Evolutionary conservation across 352 stramenopile species (phyloP).

Genomic region (Phytophthora pistaciae): DNA sequence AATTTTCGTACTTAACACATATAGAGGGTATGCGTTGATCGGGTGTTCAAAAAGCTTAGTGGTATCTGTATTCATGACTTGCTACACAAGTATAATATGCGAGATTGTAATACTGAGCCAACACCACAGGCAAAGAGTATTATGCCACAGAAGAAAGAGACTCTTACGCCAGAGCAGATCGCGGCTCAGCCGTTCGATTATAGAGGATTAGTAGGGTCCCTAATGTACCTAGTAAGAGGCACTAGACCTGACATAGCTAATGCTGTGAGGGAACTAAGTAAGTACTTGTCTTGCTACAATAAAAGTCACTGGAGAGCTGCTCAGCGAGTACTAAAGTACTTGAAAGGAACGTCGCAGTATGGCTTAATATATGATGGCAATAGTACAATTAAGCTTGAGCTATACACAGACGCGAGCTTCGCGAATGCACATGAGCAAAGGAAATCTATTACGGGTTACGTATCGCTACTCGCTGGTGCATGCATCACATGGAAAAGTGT

Average conservation of each 20-base stretch:
- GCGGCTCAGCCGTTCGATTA: conserved; percentile 14
- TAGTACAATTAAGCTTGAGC: not conserved
- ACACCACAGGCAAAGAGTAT: conserved; percentile 17
- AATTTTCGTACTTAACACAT: no score
- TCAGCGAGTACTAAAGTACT: no score
- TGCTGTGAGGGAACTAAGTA: conserved; percentile 16
- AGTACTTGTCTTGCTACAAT: conserved; percentile 24
- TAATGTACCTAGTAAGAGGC: conserved; percentile 17
- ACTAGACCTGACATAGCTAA: conserved; percentile 17
- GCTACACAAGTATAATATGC: conserved; percentile 15
- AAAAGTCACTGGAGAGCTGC: not conserved
- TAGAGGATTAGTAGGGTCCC: conserved; percentile 3
- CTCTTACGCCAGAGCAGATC: conserved; percentile 3
- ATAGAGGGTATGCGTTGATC: no score
- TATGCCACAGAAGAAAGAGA: conserved; percentile 2
- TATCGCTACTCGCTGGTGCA: conserved; percentile 16
- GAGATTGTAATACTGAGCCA: not conserved
- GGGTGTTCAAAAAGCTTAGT: no score
- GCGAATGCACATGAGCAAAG: conserved; percentile 16
- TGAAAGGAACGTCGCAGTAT: no score
- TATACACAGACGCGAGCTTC: conserved; percentile 23
- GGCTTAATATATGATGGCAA: no score
- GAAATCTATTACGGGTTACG: conserved; percentile 13
- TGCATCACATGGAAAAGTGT: conserved; percentile 20
- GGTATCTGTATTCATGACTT: conserved; percentile 4